A percentile compares a stretch with the other conserved stretches of the same genome.
These are phyloP conservation scores for Cupressus sempervirens DNA, from an alignment of 75 land plant genomes.

Conservation along the genomic window DNA sequence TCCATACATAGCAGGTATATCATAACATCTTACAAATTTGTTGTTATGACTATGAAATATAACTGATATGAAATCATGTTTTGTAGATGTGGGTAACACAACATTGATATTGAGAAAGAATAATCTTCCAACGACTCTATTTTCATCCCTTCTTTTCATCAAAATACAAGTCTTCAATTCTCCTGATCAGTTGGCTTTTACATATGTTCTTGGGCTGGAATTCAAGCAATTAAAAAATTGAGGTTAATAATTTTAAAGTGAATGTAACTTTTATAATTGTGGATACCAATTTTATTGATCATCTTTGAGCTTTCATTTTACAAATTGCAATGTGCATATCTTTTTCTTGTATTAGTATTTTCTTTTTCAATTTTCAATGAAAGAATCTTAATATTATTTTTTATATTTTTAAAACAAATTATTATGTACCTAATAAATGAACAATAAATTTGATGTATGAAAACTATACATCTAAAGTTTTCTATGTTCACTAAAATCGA, in stretches of 20 bases:
- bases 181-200: constrained; percentile 66
- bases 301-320: too few relatives aligned
- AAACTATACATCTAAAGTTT: too few relatives aligned
- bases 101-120: constrained; percentile 60
- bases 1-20: constrained; percentile 52
- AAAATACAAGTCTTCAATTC: constrained; percentile 68
- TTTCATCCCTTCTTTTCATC: constrained; percentile 69
- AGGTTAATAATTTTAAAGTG: not conserved
- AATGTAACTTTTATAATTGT: too few relatives aligned
- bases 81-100: constrained; percentile 65
- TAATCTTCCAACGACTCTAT: constrained; percentile 35
- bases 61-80: not conserved
- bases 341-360: too few relatives aligned
- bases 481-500: too few relatives aligned
- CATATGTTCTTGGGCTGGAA: constrained; percentile 25
- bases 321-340: too few relatives aligned
- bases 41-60: not conserved
- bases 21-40: not conserved
- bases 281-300: too few relatives aligned
- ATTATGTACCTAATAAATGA: too few relatives aligned
- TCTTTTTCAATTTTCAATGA: too few relatives aligned
- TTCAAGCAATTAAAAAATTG: not conserved
- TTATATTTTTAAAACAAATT: too few relatives aligned
- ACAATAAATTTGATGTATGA: too few relatives aligned
- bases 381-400: too few relatives aligned